These are phyloP conservation scores for Fusarium sp. DNA, from an alignment of 2,329 filamentous ascomycete species.

Conservation along the genomic window DNA sequence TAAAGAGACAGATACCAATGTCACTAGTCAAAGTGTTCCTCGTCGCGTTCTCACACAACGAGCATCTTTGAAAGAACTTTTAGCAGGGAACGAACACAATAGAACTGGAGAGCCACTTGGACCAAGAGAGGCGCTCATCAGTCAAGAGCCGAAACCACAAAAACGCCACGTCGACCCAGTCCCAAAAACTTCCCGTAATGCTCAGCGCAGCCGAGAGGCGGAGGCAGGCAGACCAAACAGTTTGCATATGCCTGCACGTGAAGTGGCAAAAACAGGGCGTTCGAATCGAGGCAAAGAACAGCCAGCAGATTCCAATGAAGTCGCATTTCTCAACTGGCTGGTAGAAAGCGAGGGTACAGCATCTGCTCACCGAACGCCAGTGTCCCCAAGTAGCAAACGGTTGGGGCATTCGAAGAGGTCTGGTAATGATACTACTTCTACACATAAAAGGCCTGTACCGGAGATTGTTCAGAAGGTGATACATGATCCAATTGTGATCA, in stretches of 20 bases:
- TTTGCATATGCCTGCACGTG: not conserved
- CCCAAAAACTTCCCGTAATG: not conserved
- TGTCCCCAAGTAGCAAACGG: not conserved
- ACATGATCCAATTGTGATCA: not conserved
- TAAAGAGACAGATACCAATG: not conserved
- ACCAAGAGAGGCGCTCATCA: conserved; percentile 5
- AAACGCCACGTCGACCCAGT: not conserved
- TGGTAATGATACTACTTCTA: not conserved
- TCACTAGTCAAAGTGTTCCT: conserved; percentile 4
- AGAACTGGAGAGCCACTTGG: not conserved
- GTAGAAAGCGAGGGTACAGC: conserved; percentile 10
- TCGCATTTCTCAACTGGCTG: conserved; percentile 37
- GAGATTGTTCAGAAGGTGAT: not conserved
- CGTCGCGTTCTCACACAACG: conserved; percentile 27
- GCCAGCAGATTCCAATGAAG: not conserved
- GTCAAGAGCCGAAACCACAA: not conserved
- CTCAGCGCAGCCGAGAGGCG: not conserved
- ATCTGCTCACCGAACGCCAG: not conserved
- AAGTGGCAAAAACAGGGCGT: not conserved
- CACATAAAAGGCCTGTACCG: not conserved
- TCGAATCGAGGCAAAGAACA: not conserved
- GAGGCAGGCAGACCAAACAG: not conserved
- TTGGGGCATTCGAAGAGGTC: not conserved
- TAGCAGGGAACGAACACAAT: conserved; percentile 34
- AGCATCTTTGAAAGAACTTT: conserved; percentile 32